Conservation (phyloP, 768 basidiomycete species). For the Ramaria sp. region DNA sequence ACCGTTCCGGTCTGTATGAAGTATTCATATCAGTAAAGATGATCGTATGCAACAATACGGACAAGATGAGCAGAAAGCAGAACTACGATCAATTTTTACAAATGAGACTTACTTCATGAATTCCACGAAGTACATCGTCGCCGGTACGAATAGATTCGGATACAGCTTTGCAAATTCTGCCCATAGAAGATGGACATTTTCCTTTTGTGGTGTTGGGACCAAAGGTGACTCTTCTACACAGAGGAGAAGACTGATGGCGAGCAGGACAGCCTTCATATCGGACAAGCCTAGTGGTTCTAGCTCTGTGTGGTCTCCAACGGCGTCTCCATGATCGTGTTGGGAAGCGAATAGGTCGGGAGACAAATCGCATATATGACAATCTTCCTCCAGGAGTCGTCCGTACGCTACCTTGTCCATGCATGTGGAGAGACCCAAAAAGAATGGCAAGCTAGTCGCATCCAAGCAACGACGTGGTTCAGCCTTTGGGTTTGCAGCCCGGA, state of each 20-base stretch:
- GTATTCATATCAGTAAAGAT: background rate
- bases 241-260: background rate
- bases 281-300: background rate
- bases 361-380: background rate
- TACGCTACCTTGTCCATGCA: background rate
- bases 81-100: no score
- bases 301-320: background rate
- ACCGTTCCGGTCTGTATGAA: background rate
- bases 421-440: background rate
- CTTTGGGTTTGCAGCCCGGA: background rate
- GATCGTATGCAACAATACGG: background rate
- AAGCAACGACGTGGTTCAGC: background rate
- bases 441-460: background rate
- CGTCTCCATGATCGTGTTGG: background rate
- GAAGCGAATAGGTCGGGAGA: background rate
- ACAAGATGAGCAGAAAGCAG: no score
- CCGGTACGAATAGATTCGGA: background rate
- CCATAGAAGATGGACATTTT: background rate
- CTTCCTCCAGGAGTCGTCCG: conserved; percentile 3
- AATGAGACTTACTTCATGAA: background rate
- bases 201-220: background rate
- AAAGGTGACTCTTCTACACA: background rate
- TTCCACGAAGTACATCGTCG: background rate
- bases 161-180: background rate
- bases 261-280: background rate